These are phyloP conservation scores for Hirsutella rhossiliensis DNA, from an alignment of 2,329 filamentous ascomycete genomes.

Conservation along the genomic window DNA sequence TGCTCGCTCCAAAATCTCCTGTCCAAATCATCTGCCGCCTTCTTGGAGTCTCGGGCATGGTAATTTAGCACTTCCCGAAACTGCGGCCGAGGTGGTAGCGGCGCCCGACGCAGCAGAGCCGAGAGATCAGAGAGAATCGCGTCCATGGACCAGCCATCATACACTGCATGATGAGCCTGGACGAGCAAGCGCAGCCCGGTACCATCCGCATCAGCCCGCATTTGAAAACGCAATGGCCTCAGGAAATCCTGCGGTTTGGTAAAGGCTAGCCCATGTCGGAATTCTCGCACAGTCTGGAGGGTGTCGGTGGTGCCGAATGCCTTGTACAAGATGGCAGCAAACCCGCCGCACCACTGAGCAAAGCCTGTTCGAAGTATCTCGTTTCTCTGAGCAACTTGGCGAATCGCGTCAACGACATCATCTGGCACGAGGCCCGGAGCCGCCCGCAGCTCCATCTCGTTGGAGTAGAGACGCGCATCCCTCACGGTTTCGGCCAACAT, in stretches of 20 bases:
- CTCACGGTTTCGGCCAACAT: constrained; percentile 67
- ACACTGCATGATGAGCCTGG: constrained; percentile 70
- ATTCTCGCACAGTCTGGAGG: constrained; percentile 26
- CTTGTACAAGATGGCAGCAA: constrained; percentile 46
- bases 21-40: constrained; percentile 24
- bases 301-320: constrained; percentile 26
- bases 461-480: constrained; percentile 57
- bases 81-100: constrained; percentile 32
- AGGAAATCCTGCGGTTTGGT: constrained; percentile 29
- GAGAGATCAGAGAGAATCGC: constrained; percentile 58
- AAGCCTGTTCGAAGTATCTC: constrained; percentile 68
- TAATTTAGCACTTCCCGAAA: constrained; percentile 49
- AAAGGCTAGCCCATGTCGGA: constrained; percentile 26
- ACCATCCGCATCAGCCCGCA: constrained; percentile 19
- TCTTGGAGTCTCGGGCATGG: constrained; percentile 20
- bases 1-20: constrained; percentile 59
- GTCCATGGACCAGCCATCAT: constrained; percentile 90
- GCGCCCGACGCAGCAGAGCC: constrained; percentile 25
- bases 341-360: constrained; percentile 28
- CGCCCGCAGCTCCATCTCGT: constrained; percentile 59
- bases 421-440: constrained; percentile 18
- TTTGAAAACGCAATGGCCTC: constrained; percentile 49
- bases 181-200: constrained; percentile 26
- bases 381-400: constrained; percentile 39
- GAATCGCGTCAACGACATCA: constrained; percentile 36